phyloP scores from a whole-genome alignment of 2,329 filamentous ascomycete genomes.

The Clathrospora elynae region DNA sequence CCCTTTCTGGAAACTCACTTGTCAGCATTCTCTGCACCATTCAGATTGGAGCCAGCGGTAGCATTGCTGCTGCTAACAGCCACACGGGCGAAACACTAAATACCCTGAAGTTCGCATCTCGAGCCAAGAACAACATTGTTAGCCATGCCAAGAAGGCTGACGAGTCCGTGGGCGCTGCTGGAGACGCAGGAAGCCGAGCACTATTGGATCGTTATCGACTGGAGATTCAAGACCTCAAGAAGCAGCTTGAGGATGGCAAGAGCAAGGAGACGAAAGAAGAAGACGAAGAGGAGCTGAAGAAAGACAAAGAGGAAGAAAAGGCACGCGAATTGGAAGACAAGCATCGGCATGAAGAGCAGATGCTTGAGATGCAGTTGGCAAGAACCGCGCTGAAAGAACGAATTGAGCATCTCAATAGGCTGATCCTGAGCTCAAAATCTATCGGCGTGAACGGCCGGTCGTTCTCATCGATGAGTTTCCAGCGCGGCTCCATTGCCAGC shows the following conservation, averaged over 20 bases:
- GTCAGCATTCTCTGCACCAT: constrained; percentile 98
- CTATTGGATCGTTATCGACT: constrained; percentile 90
- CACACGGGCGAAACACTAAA: constrained; percentile 91
- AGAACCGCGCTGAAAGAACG: constrained; percentile 94
- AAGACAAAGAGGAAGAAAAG: constrained; percentile 71
- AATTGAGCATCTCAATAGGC: constrained; percentile 92
- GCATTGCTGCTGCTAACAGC: constrained; percentile 69
- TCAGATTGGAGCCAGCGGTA: constrained; percentile 79
- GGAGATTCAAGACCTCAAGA: constrained; percentile 83
- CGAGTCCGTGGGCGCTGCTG: constrained; percentile 78
- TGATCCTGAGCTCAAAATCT: constrained; percentile 95
- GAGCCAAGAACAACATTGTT: constrained; percentile 97
- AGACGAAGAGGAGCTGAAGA: constrained; percentile 57
- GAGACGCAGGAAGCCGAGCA: constrained; percentile 81
- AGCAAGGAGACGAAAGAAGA: constrained; percentile 63
- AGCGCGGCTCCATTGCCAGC: constrained; percentile 49
- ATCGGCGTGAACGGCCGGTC: constrained; percentile 77
- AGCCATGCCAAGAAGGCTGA: constrained; percentile 95
- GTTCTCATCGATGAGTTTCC: constrained; percentile 50
- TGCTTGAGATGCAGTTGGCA: constrained; percentile 97
- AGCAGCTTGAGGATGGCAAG: constrained; percentile 78
- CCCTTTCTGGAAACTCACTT: constrained; percentile 88
- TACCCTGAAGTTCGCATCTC: constrained; percentile 93
- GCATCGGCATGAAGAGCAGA: constrained; percentile 91
- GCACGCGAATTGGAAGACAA: constrained; percentile 74